Evolutionary conservation across 108 stramenopile species (phyloP).

Genomic region (Stephanodiscus triporus): DNA sequence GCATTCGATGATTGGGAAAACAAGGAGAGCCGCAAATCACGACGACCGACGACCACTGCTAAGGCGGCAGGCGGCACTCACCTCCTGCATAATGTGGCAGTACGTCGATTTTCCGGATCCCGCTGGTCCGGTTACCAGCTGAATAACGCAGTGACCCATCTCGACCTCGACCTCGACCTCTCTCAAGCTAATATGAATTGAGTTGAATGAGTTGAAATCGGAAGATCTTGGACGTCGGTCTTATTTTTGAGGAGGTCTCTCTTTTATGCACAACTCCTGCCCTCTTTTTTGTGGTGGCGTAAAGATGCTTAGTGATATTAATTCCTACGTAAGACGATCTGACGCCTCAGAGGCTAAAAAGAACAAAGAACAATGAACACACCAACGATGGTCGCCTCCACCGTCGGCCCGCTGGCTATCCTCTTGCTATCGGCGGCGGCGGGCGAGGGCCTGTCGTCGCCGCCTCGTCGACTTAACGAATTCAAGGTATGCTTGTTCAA

Average conservation of each 20-base stretch:
- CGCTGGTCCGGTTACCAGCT: constrained; percentile 76
- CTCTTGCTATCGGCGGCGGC: background rate
- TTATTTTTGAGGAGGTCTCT: too few relatives aligned
- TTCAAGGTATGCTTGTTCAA: constrained; percentile 13
- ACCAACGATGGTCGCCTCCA: too few relatives aligned
- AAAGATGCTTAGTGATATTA: too few relatives aligned
- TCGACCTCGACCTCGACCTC: background rate
- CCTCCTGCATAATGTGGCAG: constrained; percentile 68
- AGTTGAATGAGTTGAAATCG: too few relatives aligned
- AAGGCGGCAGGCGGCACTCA: background rate
- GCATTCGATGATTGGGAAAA: too few relatives aligned
- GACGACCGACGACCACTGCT: background rate
- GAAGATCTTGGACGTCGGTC: too few relatives aligned
- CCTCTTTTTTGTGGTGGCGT: too few relatives aligned
- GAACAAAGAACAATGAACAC: too few relatives aligned
- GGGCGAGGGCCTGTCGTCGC: background rate
- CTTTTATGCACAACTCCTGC: too few relatives aligned
- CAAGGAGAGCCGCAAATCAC: background rate
- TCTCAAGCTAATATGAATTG: background rate
- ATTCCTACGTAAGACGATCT: too few relatives aligned
- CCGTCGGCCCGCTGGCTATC: background rate
- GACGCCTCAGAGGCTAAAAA: too few relatives aligned
- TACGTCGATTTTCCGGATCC: constrained; percentile 91
- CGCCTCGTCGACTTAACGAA: constrained; percentile 25
- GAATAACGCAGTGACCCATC: constrained; percentile 52